A percentile compares a stretch with the other conserved stretches of the same genome.
Evolutionary conservation across 2,329 filamentous ascomycete genomes (phyloP).

Genomic region (Ophiostoma angusticollis): DNA sequence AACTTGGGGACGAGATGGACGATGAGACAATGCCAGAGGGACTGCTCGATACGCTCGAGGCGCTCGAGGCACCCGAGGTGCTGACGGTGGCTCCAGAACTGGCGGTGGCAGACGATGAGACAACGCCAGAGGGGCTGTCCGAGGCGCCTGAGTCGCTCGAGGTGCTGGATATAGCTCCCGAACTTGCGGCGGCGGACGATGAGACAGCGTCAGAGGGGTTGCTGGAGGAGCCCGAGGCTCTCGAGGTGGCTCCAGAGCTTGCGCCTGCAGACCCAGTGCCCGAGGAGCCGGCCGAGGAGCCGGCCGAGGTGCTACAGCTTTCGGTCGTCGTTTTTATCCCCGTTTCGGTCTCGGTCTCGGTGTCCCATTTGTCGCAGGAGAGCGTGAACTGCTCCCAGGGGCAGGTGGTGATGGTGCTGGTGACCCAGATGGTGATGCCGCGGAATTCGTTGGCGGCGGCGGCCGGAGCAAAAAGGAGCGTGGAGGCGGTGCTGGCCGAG

Average conservation of each 20-base stretch:
- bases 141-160: too few relatives aligned
- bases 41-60: neutral
- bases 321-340: neutral
- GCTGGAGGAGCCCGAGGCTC: too few relatives aligned
- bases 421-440: conserved; percentile 7
- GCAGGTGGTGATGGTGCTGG: conserved; percentile 7
- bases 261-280: too few relatives aligned
- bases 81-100: too few relatives aligned
- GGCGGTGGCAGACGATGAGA: neutral
- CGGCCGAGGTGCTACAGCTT: neutral
- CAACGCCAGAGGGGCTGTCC: too few relatives aligned
- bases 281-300: too few relatives aligned
- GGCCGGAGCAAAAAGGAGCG: neutral
- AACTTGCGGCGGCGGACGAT: too few relatives aligned
- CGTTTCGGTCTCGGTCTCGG: conserved; percentile 1
- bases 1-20: neutral
- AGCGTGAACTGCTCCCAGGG: conserved; percentile 1
- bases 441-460: neutral
- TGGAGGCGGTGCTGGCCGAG: neutral
- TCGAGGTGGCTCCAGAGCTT: too few relatives aligned
- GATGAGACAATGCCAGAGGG: neutral
- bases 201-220: too few relatives aligned
- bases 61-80: neutral
- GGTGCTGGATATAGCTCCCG: too few relatives aligned
- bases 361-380: too few relatives aligned